These are phyloP conservation scores for Pseudocercospora crystallina DNA, from an alignment of 2,329 filamentous ascomycete species.

Conservation along the genomic window DNA sequence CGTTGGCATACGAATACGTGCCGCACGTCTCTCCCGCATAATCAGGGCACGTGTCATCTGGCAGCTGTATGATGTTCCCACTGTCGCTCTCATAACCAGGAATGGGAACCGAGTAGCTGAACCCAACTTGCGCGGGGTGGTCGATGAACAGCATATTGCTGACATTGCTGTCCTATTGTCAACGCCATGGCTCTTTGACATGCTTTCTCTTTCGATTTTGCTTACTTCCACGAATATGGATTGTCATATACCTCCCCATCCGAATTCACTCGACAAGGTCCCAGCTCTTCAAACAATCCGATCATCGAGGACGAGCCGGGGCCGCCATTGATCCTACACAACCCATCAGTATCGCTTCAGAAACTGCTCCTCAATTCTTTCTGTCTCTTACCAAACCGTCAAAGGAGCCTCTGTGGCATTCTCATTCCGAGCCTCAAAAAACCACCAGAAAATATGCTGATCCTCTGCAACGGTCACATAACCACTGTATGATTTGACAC, in stretches of 20 bases:
- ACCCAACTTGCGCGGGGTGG: conserved; percentile 61
- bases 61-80: conserved; percentile 39
- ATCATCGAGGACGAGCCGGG: conserved; percentile 61
- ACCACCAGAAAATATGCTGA: conserved; percentile 63
- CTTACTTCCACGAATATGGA: conserved; percentile 59
- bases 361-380: no score
- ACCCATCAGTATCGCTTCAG: no score
- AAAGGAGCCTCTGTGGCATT: conserved; percentile 55
- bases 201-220: neutral
- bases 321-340: conserved; percentile 52
- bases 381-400: conserved; percentile 53
- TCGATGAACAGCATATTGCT: conserved; percentile 71
- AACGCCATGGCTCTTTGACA: neutral
- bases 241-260: conserved; percentile 55
- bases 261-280: conserved; percentile 43
- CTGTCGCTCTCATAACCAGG: conserved; percentile 40
- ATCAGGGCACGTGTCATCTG: conserved; percentile 25
- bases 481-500: conserved; percentile 51
- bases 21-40: conserved; percentile 44
- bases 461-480: conserved; percentile 31
- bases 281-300: conserved; percentile 55
- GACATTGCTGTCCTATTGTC: conserved; percentile 40
- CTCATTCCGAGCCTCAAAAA: conserved; percentile 57
- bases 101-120: conserved; percentile 54
- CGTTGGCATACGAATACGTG: conserved; percentile 56